Base-by-base conservation (phyloP, 1,139 yeast genomes). In the Pichia sp. region DNA sequence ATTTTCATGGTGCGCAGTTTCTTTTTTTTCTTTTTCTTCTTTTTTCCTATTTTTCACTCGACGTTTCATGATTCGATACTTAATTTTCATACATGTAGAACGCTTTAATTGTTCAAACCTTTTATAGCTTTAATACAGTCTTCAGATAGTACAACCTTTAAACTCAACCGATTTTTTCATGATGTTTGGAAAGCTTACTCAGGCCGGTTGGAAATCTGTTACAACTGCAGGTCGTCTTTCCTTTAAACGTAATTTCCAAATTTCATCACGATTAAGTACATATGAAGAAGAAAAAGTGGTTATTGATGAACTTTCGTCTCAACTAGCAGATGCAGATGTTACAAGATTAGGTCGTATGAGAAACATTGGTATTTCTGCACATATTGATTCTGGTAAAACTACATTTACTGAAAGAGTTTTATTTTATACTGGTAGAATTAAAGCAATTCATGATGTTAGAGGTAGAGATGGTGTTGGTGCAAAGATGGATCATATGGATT, bases 381-480 rank as follows among this genome's bases (percentile, higher is more conserved):
- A 92, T 66, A 90, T 90, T 60, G 97, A 90, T 63, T 87, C 96
- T 2, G 97, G 97, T 52, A 90, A 90, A 64, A 90, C 97, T 34
- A 90, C 97, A 0, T 90, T 90, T 65, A 92, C 98, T 20, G 99
- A 92, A 68, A 84, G 99, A 65, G 98, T 92, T 41, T 70, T 92
- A 56, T 92, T 80, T 68, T 94, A 94, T 65, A 92, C 99, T 9
- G 98, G 98, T 49, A 78, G 98, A 63, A 94, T 94, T 65, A 89
- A 90, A 64, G 96, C 96, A 27, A 94, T 92, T 59, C 99, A 92
- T 63, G 99, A 92, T 67, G 99, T 92, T 42, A 78, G 98, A 65
- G 99, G 99, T 42, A 80, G 95, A 60, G 99, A 92, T 65, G 82
- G 90, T 55, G 97, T 92, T 49, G 99, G 99, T 48, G 99, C 99